A percentile compares a stretch with the other conserved stretches of the same genome.
These are phyloP conservation scores for Boletellus ananiceps DNA, from an alignment of 768 basidiomycete genomes.

Conservation along the genomic window DNA sequence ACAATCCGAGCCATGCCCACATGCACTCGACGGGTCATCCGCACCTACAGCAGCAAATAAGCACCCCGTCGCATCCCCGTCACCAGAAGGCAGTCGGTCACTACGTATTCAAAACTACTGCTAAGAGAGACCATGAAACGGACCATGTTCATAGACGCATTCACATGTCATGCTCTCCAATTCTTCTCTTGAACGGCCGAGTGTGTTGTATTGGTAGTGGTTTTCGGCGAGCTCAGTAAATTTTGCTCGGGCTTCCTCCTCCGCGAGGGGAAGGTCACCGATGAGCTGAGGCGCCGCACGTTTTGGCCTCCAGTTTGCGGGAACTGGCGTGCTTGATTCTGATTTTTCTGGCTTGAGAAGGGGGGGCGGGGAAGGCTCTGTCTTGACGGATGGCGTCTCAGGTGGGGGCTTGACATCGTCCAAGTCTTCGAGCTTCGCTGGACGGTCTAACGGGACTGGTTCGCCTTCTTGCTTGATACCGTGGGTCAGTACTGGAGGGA, in stretches of 20 bases:
- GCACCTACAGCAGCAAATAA: slow-evolving; percentile 40
- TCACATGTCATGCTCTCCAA: slow-evolving; percentile 96
- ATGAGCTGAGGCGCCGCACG: slow-evolving; percentile 63
- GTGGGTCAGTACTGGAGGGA: slow-evolving; percentile 6
- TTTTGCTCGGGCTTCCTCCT: slow-evolving; percentile 62
- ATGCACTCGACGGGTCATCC: slow-evolving; percentile 63
- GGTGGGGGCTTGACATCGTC: slow-evolving; percentile 25
- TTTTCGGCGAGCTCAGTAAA: slow-evolving; percentile 75
- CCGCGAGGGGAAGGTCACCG: slow-evolving; percentile 72
- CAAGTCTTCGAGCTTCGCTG: slow-evolving; percentile 18
- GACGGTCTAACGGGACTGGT: slow-evolving; percentile 4
- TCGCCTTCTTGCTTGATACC: slow-evolving; percentile 15
- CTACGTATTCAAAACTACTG: slow-evolving; percentile 29
- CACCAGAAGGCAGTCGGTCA: slow-evolving; percentile 19
- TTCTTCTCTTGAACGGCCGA: slow-evolving; percentile 85
- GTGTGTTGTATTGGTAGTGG: slow-evolving; percentile 80
- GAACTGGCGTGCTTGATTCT: slow-evolving; percentile 34
- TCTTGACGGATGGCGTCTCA: slow-evolving; percentile 26
- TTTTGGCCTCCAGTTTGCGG: slow-evolving; percentile 32
- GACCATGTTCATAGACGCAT: slow-evolving; percentile 79
- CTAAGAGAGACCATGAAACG: slow-evolving; percentile 35
- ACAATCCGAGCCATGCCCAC: slow-evolving; percentile 86
- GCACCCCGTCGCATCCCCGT: slow-evolving; percentile 15
- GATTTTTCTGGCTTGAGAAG: slow-evolving; percentile 30
- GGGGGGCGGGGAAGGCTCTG: slow-evolving; percentile 30